A percentile compares a stretch with the other conserved stretches of the same genome.
These are phyloP conservation scores for Perkinsus marinus DNA, from an alignment of 169 alveolate species.

Conservation along the genomic window DNA sequence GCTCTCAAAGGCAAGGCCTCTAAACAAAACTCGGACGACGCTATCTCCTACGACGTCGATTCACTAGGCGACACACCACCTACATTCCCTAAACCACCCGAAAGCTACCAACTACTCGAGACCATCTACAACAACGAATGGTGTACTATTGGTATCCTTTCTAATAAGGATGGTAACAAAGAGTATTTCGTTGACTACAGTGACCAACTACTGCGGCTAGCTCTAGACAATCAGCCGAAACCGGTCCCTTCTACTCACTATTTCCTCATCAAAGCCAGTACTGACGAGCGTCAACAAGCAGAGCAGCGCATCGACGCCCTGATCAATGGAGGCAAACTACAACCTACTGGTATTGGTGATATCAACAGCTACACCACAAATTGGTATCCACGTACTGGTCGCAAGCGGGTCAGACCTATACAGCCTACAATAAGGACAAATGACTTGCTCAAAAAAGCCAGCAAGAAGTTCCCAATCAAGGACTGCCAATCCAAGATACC, in stretches of 20 bases:
- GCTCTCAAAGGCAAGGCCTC: too few species aligned
- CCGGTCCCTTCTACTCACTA: neutral
- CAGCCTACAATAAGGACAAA: neutral
- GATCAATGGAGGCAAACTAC: neutral
- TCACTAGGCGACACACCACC: too few species aligned
- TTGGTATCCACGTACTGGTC: neutral
- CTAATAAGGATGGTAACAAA: too few species aligned
- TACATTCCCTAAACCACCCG: too few species aligned
- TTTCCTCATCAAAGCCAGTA: neutral
- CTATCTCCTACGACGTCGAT: too few species aligned
- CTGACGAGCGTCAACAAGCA: neutral
- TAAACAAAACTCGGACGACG: too few species aligned
- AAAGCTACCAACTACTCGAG: too few species aligned
- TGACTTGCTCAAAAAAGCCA: neutral
- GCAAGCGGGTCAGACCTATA: neutral
- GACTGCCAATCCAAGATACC: neutral
- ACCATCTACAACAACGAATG: too few species aligned
- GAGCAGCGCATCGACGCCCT: neutral
- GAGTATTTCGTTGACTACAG: too few species aligned
- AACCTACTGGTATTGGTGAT: neutral
- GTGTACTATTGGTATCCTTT: too few species aligned
- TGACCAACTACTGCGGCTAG: too few species aligned
- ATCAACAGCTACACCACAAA: neutral
- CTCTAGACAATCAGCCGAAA: too few species aligned
- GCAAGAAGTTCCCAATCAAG: neutral